These are phyloP conservation scores for Verticillium zaregamsianum DNA, from an alignment of 2,329 filamentous ascomycete genomes.

Conservation along the genomic window DNA sequence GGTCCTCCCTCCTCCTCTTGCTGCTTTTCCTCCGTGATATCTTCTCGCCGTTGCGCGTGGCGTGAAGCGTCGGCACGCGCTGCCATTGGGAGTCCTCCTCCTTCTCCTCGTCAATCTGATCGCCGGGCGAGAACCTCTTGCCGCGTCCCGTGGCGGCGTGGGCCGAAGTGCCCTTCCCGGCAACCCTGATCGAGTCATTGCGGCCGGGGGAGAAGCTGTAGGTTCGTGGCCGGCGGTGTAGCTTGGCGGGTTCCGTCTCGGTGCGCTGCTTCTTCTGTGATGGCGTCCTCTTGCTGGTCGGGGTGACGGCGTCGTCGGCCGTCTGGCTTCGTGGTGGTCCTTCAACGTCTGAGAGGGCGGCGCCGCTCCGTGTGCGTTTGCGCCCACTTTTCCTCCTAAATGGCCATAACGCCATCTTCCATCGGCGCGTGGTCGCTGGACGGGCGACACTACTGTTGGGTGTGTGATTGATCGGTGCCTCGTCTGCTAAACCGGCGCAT, in stretches of 20 bases:
- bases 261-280: conserved; percentile 37
- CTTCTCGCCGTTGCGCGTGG: conserved; percentile 34
- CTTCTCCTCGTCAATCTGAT: background rate
- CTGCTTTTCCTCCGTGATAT: conserved; percentile 60
- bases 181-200: conserved; percentile 47
- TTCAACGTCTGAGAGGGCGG: conserved; percentile 51
- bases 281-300: conserved; percentile 11
- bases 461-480: background rate
- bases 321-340: conserved; percentile 32
- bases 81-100: background rate
- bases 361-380: conserved; percentile 49
- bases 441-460: background rate
- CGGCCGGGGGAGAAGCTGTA: conserved; percentile 62
- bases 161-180: conserved; percentile 4
- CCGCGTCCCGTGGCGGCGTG: conserved; percentile 3
- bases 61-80: conserved; percentile 16
- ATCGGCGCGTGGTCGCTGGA: conserved; percentile 1
- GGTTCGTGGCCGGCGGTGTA: conserved; percentile 43
- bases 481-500: background rate
- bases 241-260: conserved; percentile 39
- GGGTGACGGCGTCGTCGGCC: conserved; percentile 19
- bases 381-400: conserved; percentile 73
- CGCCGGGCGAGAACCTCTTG: conserved; percentile 2
- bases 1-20: conserved; percentile 72
- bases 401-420: conserved; percentile 74